Conservation (phyloP, 306 rosid genomes). For the Vachellia collinsii region DNA sequence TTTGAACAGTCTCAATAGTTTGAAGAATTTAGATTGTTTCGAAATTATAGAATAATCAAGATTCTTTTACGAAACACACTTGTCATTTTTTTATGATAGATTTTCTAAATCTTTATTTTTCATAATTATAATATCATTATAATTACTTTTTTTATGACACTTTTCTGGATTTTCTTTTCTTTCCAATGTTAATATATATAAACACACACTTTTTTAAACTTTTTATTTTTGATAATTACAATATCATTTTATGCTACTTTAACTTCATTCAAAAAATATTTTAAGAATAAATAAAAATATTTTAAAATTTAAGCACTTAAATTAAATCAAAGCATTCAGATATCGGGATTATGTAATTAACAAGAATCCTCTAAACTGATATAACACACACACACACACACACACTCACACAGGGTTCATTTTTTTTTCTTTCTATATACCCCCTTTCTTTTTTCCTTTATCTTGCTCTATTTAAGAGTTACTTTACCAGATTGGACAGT, state of each 20-base stretch:
- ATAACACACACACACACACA: too few relatives aligned
- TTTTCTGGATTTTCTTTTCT: neutral
- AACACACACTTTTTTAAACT: neutral
- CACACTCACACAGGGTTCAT: neutral
- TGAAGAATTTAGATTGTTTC: neutral
- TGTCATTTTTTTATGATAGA: neutral
- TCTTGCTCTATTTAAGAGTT: neutral
- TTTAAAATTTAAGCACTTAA: neutral
- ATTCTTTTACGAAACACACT: neutral
- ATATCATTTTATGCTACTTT: neutral
- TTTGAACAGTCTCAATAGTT: neutral
- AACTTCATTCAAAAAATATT: neutral
- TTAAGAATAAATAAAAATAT: neutral
- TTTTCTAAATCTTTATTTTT: neutral
- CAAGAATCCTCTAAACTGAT: neutral
- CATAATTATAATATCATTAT: too few relatives aligned
- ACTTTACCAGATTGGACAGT: neutral
- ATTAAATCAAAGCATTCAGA: neutral
- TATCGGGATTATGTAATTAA: neutral
- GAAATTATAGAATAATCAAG: neutral
- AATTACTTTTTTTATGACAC: neutral
- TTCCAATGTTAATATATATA: neutral
- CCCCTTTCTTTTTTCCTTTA: neutral
- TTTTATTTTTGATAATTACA: neutral
- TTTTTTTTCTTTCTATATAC: neutral